phyloP scores from a whole-genome alignment of 2,329 filamentous ascomycete species.

The Calonectria multiphialidica region DNA sequence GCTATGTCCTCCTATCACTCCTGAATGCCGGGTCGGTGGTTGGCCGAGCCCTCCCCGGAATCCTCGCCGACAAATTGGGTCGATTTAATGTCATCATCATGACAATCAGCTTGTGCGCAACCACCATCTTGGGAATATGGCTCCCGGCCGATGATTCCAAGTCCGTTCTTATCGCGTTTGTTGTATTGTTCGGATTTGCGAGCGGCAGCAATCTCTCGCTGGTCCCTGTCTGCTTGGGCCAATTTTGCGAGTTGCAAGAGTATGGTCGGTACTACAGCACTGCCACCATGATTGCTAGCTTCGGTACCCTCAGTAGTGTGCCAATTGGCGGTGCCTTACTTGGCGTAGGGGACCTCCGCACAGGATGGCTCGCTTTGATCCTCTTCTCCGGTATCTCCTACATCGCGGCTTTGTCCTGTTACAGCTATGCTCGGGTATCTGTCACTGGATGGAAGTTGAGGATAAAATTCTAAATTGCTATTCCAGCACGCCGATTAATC shows the following conservation, averaged over 20 bases:
- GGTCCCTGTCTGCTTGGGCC: constrained; percentile 84
- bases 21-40: constrained; percentile 84
- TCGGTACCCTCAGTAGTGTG: constrained; percentile 69
- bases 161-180: constrained; percentile 75
- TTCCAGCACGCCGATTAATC: background rate
- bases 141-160: constrained; percentile 68
- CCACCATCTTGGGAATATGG: constrained; percentile 76
- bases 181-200: constrained; percentile 81
- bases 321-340: constrained; percentile 57
- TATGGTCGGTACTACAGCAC: constrained; percentile 84
- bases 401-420: constrained; percentile 9
- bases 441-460: background rate
- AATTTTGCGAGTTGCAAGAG: constrained; percentile 80
- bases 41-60: constrained; percentile 81
- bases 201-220: constrained; percentile 84
- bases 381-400: constrained; percentile 54
- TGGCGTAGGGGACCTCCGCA: constrained; percentile 42
- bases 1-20: constrained; percentile 83
- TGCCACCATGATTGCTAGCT: constrained; percentile 81
- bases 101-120: constrained; percentile 70
- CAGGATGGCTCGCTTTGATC: constrained; percentile 53
- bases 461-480: background rate
- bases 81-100: constrained; percentile 85
- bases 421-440: background rate
- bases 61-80: constrained; percentile 80